These are phyloP conservation scores for Pythium volutum DNA, from an alignment of 352 stramenopile species.

Conservation along the genomic window DNA sequence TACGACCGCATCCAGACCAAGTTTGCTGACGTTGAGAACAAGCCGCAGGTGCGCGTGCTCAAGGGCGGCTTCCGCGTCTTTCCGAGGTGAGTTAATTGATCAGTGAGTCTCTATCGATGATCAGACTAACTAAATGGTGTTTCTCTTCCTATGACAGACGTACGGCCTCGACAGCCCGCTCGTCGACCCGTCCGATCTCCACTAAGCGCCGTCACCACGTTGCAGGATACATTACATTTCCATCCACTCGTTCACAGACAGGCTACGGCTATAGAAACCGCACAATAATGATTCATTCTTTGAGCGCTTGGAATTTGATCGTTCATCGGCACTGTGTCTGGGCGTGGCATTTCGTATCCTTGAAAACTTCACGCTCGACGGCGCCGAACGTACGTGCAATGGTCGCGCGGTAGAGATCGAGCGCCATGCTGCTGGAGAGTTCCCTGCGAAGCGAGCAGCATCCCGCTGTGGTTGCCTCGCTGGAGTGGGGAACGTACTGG, in stretches of 20 bases:
- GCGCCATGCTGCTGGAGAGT: conserved; percentile 12
- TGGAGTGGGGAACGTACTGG: conserved; percentile 11
- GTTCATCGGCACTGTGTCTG: neutral
- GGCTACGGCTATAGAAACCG: neutral
- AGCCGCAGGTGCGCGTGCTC: conserved; percentile 29
- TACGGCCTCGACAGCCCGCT: conserved; percentile 19
- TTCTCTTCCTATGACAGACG: conserved; percentile 4
- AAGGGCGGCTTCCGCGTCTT: conserved; percentile 36
- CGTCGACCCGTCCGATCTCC: conserved; percentile 19
- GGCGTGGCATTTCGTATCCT: neutral
- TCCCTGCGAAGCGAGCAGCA: neutral
- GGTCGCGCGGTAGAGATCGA: conserved; percentile 12
- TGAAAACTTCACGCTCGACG: conserved; percentile 9
- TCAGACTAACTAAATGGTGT: too few relatives aligned
- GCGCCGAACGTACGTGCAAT: conserved; percentile 18
- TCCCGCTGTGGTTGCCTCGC: neutral
- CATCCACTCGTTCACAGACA: too few relatives aligned
- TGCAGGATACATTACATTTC: neutral
- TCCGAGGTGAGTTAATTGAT: conserved; percentile 18
- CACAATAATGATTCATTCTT: neutral
- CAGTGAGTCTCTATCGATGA: too few relatives aligned
- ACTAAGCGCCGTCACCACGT: neutral
- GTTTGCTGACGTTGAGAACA: conserved; percentile 10
- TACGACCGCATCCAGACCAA: conserved; percentile 23
- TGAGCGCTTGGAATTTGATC: neutral